phyloP scores from a whole-genome alignment of 1,139 yeast genomes.

The Geotrichum klebahnii region DNA sequence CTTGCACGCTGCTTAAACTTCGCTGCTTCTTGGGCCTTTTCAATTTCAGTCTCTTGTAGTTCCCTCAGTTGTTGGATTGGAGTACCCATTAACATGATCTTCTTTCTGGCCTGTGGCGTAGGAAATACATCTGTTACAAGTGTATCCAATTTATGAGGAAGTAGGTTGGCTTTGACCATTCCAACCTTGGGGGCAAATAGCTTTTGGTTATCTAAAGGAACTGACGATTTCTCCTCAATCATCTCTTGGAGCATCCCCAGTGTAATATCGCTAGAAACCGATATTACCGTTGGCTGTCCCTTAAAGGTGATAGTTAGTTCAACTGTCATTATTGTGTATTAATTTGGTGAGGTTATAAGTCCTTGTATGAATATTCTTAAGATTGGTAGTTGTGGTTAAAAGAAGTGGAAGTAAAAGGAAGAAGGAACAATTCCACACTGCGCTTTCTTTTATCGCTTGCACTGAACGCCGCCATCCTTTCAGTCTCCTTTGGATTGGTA shows the following conservation, averaged over 20 bases:
- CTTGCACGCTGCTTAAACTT: slow-evolving; percentile 12
- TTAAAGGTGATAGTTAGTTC: slow-evolving; percentile 19
- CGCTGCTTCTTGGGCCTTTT: slow-evolving; percentile 28
- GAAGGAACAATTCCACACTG: neutral
- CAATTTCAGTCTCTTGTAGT: slow-evolving; percentile 32
- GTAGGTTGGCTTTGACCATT: slow-evolving; percentile 27
- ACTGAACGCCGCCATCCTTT: too few species aligned
- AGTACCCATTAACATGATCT: slow-evolving; percentile 35
- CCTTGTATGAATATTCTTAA: neutral
- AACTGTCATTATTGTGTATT: slow-evolving; percentile 6
- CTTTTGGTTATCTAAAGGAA: slow-evolving; percentile 34
- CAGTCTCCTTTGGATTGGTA: too few species aligned
- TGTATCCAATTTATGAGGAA: slow-evolving; percentile 23
- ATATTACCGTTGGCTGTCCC: slow-evolving; percentile 9
- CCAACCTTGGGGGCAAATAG: slow-evolving; percentile 34
- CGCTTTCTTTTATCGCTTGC: too few species aligned
- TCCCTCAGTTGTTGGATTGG: slow-evolving; percentile 29
- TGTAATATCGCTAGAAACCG: slow-evolving; percentile 21
- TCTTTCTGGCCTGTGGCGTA: slow-evolving; percentile 26
- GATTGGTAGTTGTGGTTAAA: neutral
- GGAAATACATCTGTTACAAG: slow-evolving; percentile 26
- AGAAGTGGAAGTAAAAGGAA: neutral
- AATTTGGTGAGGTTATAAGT: too few species aligned
- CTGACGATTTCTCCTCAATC: slow-evolving; percentile 32
- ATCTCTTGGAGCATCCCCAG: slow-evolving; percentile 28